Base-by-base conservation (phyloP, 257 asterid genomes). In the Phtheirospermum japonicum region DNA sequence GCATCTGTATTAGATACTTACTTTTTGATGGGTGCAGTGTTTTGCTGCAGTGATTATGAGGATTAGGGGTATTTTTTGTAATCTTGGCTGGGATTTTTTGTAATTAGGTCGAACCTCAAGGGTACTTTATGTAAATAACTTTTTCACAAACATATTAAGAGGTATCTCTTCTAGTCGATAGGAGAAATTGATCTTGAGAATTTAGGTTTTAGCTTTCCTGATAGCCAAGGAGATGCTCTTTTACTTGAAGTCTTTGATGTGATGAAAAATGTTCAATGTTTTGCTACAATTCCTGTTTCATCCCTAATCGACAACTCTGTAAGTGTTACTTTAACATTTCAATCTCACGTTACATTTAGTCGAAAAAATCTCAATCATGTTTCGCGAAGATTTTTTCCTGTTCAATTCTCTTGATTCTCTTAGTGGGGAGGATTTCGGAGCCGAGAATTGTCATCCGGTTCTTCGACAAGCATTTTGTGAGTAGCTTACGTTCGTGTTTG, bases 161-260 rank as follows among this genome's bases (percentile, higher is more conserved):
- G 48, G 17, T 36, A 12, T 61, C 18, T 31, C 12, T 33, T 61
- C 36, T 54, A 50, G 57, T 61, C 65, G 42, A 57, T 32, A 18
- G 6, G 59, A 49, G 58, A 57, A 40, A 65, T 7, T 74, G 63
- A 66, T 69, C 12, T 18, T 31, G 56, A 33, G 65, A 60, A 67
- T 46, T 59, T 80, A 70, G 20, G 50, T 80, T 82, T 64, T 86
- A 92, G 99, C 80, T 85, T 82, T 67, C 95, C 97, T 17, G 99
- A 89, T 73, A 83, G 83, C 73, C 85, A 92, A 74, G 90, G 96
- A 72, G 99, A 92, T 94, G 86, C 66, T 93, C n/a, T n/a, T n/a
- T n/a, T n/a, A n/a, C n/a, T n/a, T n/a, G n/a, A n/a, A n/a, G n/a
- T n/a, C n/a, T n/a, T 77, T 58, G 99, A 92, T 66, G n/a, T 58